Evolutionary conservation across 139 green algal species (phyloP), one percentile per base, ranked within the genome.

Genomic region (Chlorella sp.): DNA sequence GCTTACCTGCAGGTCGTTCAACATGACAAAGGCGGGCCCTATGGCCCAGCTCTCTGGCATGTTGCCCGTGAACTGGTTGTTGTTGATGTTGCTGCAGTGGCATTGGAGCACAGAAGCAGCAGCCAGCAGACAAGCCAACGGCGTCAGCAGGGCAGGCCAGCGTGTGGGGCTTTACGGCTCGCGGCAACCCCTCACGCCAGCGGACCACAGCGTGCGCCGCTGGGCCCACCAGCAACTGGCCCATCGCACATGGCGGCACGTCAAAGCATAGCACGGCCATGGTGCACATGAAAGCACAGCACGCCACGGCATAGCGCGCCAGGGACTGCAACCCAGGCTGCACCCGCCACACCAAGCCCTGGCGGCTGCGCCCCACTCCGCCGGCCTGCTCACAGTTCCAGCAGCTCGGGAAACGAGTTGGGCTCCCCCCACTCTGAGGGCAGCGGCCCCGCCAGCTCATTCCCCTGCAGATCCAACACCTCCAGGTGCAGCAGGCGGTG

Each of bases 61-160:
- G 53, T 61, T 83, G 15, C 80, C 80, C 0, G 88, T 91, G 12
- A 91, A 69, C 71, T 88, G 60, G 88, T 91, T 91, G 61, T 82
- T 5, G 64, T 90, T 90, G 26, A 90, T 21, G 79, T 90, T 90
- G 60, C 84, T 88, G 84, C 84, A 81, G 48, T 3, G 15, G 3
- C 3, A 5, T 16, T 57, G 5, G 48, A 57, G 48, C 48, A 26
- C 15, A 3, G 30, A 2, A 37, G 73, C 73, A 73, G 66, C 24
- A 30, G 15, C 19, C 73, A 39, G 73, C 73, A 79, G 78, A 11
- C 24, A 19, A 57, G 48, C 48, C 48, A 57, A 16, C 9, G 9
- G 48, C 48, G 9, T 57, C 48, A 57, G 48, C n/a, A n/a, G n/a
- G n/a, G n/a, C n/a, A n/a, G n/a, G n/a, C n/a, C n/a, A n/a, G n/a